These are phyloP conservation scores for Xanthoconium purpureum DNA, from an alignment of 768 basidiomycete species.

Conservation along the genomic window DNA sequence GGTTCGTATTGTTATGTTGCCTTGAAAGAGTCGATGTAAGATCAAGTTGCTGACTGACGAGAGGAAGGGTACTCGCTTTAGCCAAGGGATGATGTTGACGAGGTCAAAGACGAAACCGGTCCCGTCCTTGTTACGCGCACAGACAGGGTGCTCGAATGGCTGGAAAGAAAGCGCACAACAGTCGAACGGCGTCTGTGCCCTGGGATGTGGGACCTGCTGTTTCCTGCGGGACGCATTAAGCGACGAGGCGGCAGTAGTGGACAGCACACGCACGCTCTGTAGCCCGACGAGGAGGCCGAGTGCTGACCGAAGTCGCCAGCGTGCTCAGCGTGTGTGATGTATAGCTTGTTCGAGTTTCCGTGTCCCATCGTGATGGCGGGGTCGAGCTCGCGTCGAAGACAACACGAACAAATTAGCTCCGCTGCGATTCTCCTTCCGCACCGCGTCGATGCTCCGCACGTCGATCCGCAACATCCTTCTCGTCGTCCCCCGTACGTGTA, in stretches of 20 bases:
- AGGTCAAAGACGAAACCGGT: conserved; percentile 84
- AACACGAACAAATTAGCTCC: background rate
- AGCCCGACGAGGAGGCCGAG: conserved; percentile 75
- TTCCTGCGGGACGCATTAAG: conserved; percentile 43
- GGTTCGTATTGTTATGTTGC: conserved; percentile 78
- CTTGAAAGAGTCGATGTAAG: conserved; percentile 37
- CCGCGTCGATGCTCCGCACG: conserved; percentile 26
- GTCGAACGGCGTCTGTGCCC: conserved; percentile 75
- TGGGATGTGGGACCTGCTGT: conserved; percentile 62
- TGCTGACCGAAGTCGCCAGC: conserved; percentile 78
- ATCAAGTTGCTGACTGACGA: conserved; percentile 1
- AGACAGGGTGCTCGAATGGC: conserved; percentile 85
- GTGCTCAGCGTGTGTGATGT: conserved; percentile 88
- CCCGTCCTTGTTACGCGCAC: conserved; percentile 77
- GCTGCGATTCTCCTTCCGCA: background rate
- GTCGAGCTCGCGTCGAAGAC: background rate
- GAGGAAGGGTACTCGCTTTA: conserved; percentile 58
- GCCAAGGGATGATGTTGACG: conserved; percentile 90
- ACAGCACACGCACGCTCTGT: conserved; percentile 51
- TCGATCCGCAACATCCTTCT: conserved; percentile 24
- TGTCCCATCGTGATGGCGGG: conserved; percentile 58
- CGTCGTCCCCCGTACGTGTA: conserved; percentile 37
- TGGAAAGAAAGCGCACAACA: conserved; percentile 91
- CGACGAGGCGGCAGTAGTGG: conserved; percentile 8
- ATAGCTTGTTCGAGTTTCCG: conserved; percentile 82